Conservation (phyloP, 2,329 filamentous ascomycete species). For the Chrysoporthe austroafricana region DNA sequence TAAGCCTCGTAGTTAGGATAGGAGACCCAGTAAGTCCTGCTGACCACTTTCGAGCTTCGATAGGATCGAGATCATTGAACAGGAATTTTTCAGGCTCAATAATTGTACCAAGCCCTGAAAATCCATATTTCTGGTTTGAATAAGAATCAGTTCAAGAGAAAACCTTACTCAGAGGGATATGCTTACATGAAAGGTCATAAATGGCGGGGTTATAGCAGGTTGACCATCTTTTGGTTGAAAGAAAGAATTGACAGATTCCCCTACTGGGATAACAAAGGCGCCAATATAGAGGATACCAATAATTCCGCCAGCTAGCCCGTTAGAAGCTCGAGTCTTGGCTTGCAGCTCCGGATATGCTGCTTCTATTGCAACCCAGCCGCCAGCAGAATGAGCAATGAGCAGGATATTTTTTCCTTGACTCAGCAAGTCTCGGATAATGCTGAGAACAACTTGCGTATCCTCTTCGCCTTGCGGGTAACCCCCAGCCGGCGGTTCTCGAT, state of each 20-base stretch:
- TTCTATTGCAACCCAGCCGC: slow-evolving; percentile 41
- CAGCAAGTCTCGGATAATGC: slow-evolving; percentile 23
- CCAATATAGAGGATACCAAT: slow-evolving; percentile 38
- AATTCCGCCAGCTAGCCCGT: slow-evolving; percentile 32
- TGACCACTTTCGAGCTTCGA: slow-evolving; percentile 27
- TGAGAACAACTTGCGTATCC: slow-evolving; percentile 26
- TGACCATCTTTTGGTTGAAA: slow-evolving; percentile 37
- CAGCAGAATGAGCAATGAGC: slow-evolving; percentile 38
- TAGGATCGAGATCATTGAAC: slow-evolving; percentile 36
- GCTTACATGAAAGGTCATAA: slow-evolving; percentile 36
- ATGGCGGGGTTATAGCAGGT: slow-evolving; percentile 31
- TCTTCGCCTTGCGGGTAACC: slow-evolving; percentile 37
- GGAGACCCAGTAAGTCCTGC: slow-evolving; percentile 29
- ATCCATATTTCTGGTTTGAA: slow-evolving; percentile 4
- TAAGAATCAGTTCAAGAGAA: too few relatives aligned
- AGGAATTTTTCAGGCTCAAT: slow-evolving; percentile 34
- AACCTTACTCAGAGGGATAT: too few relatives aligned
- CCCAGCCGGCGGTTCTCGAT: slow-evolving; percentile 33
- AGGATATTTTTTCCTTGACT: slow-evolving; percentile 37
- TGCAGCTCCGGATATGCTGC: slow-evolving; percentile 37
- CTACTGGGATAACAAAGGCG: slow-evolving; percentile 37
- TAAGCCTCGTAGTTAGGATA: slow-evolving; percentile 35
- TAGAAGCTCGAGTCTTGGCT: slow-evolving; percentile 27
- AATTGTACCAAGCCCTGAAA: slow-evolving; percentile 33
- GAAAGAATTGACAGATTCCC: slow-evolving; percentile 38